These are phyloP conservation scores for Hygrophila difformis DNA, from an alignment of 257 asterid species.

Conservation along the genomic window DNA sequence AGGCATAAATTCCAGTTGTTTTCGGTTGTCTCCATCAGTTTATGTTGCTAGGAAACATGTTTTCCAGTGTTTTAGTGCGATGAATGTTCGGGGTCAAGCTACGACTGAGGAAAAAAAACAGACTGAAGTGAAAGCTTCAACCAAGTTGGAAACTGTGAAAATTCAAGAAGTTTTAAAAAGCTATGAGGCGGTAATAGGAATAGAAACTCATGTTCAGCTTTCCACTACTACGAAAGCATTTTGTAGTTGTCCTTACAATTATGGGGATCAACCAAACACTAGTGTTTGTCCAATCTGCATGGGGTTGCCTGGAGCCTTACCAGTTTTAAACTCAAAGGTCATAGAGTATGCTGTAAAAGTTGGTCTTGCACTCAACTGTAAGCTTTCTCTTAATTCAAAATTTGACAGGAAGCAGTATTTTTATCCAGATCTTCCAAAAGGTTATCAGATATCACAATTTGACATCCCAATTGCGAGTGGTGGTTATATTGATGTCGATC, in stretches of 20 bases:
- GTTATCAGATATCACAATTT: slow-evolving; percentile 96
- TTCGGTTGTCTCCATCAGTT: slow-evolving; percentile 47
- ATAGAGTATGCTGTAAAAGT: slow-evolving; percentile 70
- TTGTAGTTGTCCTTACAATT: slow-evolving; percentile 50
- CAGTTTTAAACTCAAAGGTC: slow-evolving; percentile 85
- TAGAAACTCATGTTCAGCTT: slow-evolving; percentile 91
- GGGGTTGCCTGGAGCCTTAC: slow-evolving; percentile 98
- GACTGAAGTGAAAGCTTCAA: slow-evolving; percentile 32
- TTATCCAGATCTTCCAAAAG: slow-evolving; percentile 96
- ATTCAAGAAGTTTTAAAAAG: slow-evolving; percentile 48
- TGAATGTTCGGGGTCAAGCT: slow-evolving; percentile 37
- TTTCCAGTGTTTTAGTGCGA: slow-evolving; percentile 29
- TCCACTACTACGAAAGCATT: slow-evolving; percentile 50
- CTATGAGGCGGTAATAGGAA: slow-evolving; percentile 84
- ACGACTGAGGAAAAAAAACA: slow-evolving; percentile 55
- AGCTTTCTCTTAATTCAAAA: slow-evolving; percentile 63
- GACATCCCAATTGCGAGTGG: slow-evolving; percentile 77
- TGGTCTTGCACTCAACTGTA: slow-evolving; percentile 83
- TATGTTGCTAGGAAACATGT: slow-evolving; percentile 41
- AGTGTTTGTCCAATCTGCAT: slow-evolving; percentile 80
- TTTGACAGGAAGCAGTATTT: slow-evolving; percentile 95
- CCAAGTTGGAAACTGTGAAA: slow-evolving; percentile 27
- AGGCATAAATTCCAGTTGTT: slow-evolving; percentile 52
- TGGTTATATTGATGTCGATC: slow-evolving; percentile 82
- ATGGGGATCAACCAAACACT: slow-evolving; percentile 84